Evolutionary conservation across 2,329 filamentous ascomycete genomes (phyloP), one percentile per base, ranked within the genome.

Genomic region (Aphanocladium album): DNA sequence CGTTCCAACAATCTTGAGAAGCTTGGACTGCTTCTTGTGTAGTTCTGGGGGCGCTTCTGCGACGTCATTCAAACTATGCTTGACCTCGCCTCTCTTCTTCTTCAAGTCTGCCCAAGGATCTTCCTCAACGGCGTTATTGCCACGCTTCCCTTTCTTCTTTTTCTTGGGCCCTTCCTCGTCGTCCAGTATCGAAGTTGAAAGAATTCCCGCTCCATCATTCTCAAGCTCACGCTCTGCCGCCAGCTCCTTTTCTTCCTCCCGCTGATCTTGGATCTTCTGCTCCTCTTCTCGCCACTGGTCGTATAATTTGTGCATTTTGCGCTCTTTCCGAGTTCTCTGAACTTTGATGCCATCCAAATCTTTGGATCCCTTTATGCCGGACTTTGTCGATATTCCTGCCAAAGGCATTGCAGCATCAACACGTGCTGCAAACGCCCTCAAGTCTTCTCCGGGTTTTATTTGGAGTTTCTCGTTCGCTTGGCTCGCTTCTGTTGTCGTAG

Each of bases 361-460:
- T 65, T 84, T 87, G 57, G 84, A 86, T 45, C 80, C 77, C 65
- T 81, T 85, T 9, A 80, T 74, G 17, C 67, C 67, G 0, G 80
- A 83, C 68, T 87, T 89, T 64, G 80, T 85, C 60, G 85, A 79
- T 9, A 97, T 79, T 0, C 88, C 87, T 8, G 85, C 79, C 0
- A 99, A 76, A 0, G 93, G 93, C 7, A 98, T 79, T 0, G 90
- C 87, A 53, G 90, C 89, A 70, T 98, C 89, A 7, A 99, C 95
- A 33, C 93, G 86, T 12, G 87, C 84, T 8, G 87, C 79, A 71
- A 96, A 99, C 57, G 96, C 89, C 5, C 88, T 85, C 69, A 98
- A 78, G 56, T 85, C 85, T 74, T 99, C 95, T 56, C 91, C 91
- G 0, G 93, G 92, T 17, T 85, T 83, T 64, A 98, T 97, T 52